Percentiles rank a stretch among this genome's conserved stretches.
These are phyloP conservation scores for Colletotrichum euphorbiae DNA, from an alignment of 2,329 filamentous ascomycete species.

Conservation along the genomic window DNA sequence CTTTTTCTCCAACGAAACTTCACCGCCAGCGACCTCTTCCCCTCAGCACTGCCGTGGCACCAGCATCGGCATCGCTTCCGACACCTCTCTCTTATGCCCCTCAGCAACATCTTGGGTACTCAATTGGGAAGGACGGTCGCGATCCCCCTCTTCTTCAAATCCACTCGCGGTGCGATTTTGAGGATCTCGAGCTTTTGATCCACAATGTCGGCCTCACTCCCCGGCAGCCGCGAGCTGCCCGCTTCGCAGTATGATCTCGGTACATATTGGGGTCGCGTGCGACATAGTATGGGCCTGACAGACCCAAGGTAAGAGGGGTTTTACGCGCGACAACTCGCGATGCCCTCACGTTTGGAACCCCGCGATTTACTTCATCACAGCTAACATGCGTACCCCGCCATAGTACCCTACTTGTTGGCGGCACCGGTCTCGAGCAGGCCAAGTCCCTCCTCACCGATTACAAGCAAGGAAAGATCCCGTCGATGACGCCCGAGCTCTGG, in stretches of 20 bases:
- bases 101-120: not conserved
- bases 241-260: slow-evolving; percentile 90
- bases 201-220: slow-evolving; percentile 73
- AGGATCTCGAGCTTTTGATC: not conserved
- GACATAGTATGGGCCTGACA: slow-evolving; percentile 87
- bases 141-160: not conserved
- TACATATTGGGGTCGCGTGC: slow-evolving; percentile 95
- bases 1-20: slow-evolving; percentile 5
- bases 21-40: slow-evolving; percentile 5
- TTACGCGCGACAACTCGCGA: slow-evolving; percentile 3
- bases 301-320: slow-evolving; percentile 87
- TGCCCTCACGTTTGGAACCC: not conserved
- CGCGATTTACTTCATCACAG: not conserved
- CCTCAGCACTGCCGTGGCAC: not conserved
- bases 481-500: slow-evolving; percentile 94
- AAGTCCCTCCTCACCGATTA: slow-evolving; percentile 86
- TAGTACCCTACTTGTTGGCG: slow-evolving; percentile 88
- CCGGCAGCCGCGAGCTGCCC: slow-evolving; percentile 82
- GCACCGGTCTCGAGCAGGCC: slow-evolving; percentile 82
- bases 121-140: slow-evolving; percentile 1
- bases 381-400: slow-evolving; percentile 5
- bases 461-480: slow-evolving; percentile 82
- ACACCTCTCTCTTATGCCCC: not conserved
- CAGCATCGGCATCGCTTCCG: slow-evolving; percentile 29
- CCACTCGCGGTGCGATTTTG: not conserved